Evolutionary conservation across 2,329 filamentous ascomycete genomes (phyloP), one percentile per base, ranked within the genome.

Genomic region (Capronia americana): DNA sequence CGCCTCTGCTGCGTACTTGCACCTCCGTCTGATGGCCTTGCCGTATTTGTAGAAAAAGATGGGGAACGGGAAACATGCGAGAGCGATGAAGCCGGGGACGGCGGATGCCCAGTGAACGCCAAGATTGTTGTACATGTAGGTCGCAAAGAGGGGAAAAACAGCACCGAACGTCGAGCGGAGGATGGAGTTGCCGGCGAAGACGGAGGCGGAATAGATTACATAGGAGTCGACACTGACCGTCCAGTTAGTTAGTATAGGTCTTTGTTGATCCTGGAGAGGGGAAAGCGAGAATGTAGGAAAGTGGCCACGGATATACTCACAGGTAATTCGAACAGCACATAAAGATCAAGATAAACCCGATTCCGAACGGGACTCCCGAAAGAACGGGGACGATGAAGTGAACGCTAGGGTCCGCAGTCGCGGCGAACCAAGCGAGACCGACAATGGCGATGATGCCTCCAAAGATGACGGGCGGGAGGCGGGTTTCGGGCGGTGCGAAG

Each of bases 371-470:
- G 8, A 75, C 75, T 38, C 74, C 74, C 3, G 76, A 78, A 5
- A 76, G 73, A 34, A 80, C 74, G 60, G 74, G 73, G 4, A 72
- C 76, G 63, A 79, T 75, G 75, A 76, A 70, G 76, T 78, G 56
- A 75, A 70, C 1, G 71, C 72, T 67, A 2, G 75, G 79, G 63
- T 79, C 82, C 46, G 84, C 82, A 0, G 85, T 86, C 83, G 85
- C 87, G 0, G 85, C 85, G 63, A 87, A 84, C 85, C 85, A 86
- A 73, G 87, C 86, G 3, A 87, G 77, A 10, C 84, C 83, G 46
- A 86, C 74, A 0, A 87, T 86, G 46, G 89, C 79, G n/a, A 78
- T 75, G 24, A 85, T 77, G 62, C 79, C 81, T 24, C 82, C 82
- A 2, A 83, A 64, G 66, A 85, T 83, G 58, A 78, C 80, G 11